Conservation (phyloP, 352 stramenopile species). For the Pythium dissotocum region DNA sequence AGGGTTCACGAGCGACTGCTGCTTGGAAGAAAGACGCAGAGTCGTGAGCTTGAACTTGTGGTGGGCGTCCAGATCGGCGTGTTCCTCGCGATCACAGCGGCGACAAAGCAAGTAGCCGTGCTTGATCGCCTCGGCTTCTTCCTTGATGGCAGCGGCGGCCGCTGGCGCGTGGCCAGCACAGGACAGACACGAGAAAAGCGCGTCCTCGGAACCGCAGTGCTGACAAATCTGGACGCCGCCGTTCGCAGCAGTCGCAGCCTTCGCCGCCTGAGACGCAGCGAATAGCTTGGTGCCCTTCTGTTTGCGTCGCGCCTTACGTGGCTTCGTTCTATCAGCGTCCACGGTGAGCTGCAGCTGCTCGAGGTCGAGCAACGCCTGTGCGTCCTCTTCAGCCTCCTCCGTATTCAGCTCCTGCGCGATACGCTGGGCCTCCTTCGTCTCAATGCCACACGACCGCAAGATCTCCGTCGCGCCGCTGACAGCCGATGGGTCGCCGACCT, state of each 20-base stretch:
- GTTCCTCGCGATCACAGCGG: conserved; percentile 73
- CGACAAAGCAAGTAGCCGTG: conserved; percentile 68
- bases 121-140: conserved; percentile 45
- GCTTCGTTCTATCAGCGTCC: conserved; percentile 36
- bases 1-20: conserved; percentile 33
- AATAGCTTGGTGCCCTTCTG: conserved; percentile 46
- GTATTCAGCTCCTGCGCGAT: conserved; percentile 72
- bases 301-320: conserved; percentile 42
- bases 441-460: conserved; percentile 67
- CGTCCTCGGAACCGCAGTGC: conserved; percentile 71
- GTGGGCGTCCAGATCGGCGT: conserved; percentile 61
- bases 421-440: conserved; percentile 43
- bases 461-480: conserved; percentile 69
- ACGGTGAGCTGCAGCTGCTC: conserved; percentile 43
- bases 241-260: conserved; percentile 15
- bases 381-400: conserved; percentile 5
- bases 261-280: conserved; percentile 18
- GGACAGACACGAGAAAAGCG: conserved; percentile 64
- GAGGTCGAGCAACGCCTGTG: conserved; percentile 9
- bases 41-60: conserved; percentile 39
- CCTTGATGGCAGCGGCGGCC: conserved; percentile 2
- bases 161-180: conserved; percentile 40
- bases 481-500: conserved; percentile 68
- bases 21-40: conserved; percentile 27
- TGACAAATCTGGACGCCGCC: conserved; percentile 49